Conservation (phyloP, 495 filamentous ascomycete species). For the Glonium stellatum region DNA sequence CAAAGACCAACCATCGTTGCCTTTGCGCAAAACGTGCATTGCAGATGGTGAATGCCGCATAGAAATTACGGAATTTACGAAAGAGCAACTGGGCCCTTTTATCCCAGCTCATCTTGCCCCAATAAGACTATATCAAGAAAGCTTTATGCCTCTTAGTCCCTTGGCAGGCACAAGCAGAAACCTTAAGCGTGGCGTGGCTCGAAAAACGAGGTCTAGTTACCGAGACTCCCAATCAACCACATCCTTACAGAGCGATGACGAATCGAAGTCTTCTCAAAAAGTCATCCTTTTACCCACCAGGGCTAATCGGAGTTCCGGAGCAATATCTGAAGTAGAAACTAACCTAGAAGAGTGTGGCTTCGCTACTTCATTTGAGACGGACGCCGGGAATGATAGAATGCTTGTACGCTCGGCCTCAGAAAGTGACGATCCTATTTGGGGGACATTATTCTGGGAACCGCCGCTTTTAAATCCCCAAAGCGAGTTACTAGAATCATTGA, state of each 20-base stretch:
- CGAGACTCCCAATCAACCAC: background rate
- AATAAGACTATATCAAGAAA: background rate
- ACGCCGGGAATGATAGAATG: background rate
- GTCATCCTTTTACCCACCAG: background rate
- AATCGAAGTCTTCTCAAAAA: background rate
- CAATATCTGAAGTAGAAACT: background rate
- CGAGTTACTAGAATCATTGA: constrained; percentile 7
- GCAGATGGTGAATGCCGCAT: background rate
- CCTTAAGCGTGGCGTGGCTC: background rate
- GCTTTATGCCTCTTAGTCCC: background rate
- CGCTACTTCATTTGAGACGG: background rate
- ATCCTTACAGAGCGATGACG: background rate
- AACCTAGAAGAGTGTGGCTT: background rate
- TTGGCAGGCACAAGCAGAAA: background rate
- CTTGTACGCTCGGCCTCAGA: background rate
- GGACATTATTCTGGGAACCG: constrained; percentile 17
- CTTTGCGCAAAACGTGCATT: background rate
- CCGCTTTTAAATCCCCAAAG: background rate
- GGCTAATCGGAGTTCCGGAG: background rate
- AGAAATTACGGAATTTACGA: constrained; percentile 1
- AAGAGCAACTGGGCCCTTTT: background rate
- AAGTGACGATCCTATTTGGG: background rate
- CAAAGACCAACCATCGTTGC: background rate
- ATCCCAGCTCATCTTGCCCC: background rate
- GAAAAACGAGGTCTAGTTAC: background rate